Percentiles rank a stretch among this genome's conserved stretches.
phyloP scores from a whole-genome alignment of 805 yeast species.

The Cyberlindnera meyerae region DNA sequence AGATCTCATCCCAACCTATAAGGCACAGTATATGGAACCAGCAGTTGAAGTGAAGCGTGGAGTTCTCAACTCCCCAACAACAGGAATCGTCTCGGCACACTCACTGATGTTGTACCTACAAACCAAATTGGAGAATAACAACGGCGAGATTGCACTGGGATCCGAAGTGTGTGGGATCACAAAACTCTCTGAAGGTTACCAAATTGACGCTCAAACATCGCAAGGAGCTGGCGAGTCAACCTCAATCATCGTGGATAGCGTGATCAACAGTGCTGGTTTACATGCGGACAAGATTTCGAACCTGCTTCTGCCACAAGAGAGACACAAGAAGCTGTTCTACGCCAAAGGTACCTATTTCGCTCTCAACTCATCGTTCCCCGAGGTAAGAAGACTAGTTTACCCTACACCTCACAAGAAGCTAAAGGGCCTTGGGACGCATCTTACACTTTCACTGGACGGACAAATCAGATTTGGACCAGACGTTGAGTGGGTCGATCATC shows the following conservation, averaged over 20 bases:
- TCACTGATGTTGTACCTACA: conserved; percentile 58
- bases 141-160: conserved; percentile 61
- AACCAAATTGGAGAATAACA: conserved; percentile 48
- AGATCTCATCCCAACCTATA: conserved; percentile 42
- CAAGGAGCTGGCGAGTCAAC: conserved; percentile 37
- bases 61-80: conserved; percentile 66
- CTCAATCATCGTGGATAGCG: conserved; percentile 46
- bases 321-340: conserved; percentile 55
- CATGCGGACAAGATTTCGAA: conserved; percentile 71
- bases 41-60: conserved; percentile 58
- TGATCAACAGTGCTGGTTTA: conserved; percentile 78
- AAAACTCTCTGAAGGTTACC: conserved; percentile 26
- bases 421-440: conserved; percentile 82
- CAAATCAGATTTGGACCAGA: conserved; percentile 85
- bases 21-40: conserved; percentile 55
- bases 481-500: conserved; percentile 65
- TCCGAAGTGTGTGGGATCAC: conserved; percentile 47
- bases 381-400: conserved; percentile 56
- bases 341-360: conserved; percentile 86
- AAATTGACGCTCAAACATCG: conserved; percentile 26
- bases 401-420: conserved; percentile 74
- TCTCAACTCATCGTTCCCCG: conserved; percentile 43
- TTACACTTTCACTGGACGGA: conserved; percentile 79
- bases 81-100: conserved; percentile 85
- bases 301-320: conserved; percentile 56